Evolutionary conservation across 1,284 basidiomycete genomes (phyloP), one percentile per base, ranked within the genome.

Genomic region (Heterobasidion parviporum): DNA sequence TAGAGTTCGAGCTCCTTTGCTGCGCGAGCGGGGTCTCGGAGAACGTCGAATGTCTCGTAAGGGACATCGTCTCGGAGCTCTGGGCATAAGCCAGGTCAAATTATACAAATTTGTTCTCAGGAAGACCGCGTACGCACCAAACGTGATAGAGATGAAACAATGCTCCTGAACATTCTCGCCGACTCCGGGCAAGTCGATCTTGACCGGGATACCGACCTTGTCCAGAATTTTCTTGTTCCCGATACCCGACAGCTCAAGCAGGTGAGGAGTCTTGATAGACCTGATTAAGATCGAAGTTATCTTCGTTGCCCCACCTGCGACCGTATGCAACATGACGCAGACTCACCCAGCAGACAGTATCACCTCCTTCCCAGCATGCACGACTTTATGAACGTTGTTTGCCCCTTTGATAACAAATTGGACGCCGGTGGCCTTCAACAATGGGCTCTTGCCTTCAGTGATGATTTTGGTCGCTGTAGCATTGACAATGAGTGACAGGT

Each of bases 81-180:
- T 36, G 26, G 38, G 15, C 32, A 53, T 15, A 26, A 3, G 32
- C 16, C 41, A 34, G n/a, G n/a, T 15, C 38, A 34, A n/a, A 32
- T 32, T 6, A 38, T 45, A 14, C 26, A 10, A 18, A 10, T 15
- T 8, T 6, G 46, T 3, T 9, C 26, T 20, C 32, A 46, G 33
- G 12, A 6, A 16, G 9, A n/a, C 15, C 32, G 12, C 14, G 8
- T n/a, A 14, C 50, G 15, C 14, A 16, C 38, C 43, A 26, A 46
- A 50, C 18, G 48, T 50, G 9, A 50, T 26, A 33, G 15, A 8
- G 14, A 16, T n/a, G 10, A 16, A 34, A 32, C 32, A 20, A 46
- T 34, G 43, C 52, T 53, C 32, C 26, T 41, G 52, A 15, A 53
- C n/a, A 35, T 53, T 53, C 15, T 53, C 52, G 5, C 52, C 52